Conservation (phyloP, 495 filamentous ascomycete species). For the Hamigera avellanea region DNA sequence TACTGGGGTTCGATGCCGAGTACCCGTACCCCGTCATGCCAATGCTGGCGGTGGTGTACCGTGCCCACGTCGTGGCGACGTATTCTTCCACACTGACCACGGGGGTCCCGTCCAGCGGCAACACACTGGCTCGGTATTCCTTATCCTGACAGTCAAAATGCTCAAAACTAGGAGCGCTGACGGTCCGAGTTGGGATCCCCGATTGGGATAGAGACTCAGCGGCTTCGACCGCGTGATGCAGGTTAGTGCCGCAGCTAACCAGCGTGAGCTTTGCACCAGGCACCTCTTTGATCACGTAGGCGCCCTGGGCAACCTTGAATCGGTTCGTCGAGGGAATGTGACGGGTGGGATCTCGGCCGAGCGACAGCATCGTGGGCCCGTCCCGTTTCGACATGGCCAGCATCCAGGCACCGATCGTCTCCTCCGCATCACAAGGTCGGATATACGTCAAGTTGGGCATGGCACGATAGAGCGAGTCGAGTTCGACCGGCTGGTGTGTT, state of each 20-base stretch:
- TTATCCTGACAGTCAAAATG: constrained; percentile 10
- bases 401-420: constrained; percentile 34
- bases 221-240: constrained; percentile 16
- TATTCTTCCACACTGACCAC: constrained; percentile 15
- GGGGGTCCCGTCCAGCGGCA: constrained; percentile 11
- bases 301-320: constrained; percentile 18
- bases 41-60: constrained; percentile 11
- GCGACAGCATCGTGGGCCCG: constrained; percentile 22
- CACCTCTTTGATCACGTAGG: constrained; percentile 21
- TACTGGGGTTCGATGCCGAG: constrained; percentile 10
- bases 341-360: constrained; percentile 16
- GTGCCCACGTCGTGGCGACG: constrained; percentile 11
- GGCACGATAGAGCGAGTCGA: constrained; percentile 33
- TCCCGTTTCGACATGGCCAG: constrained; percentile 20
- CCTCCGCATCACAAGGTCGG: constrained; percentile 36
- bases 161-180: constrained; percentile 5
- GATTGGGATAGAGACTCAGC: constrained; percentile 1
- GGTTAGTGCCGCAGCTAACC: constrained; percentile 21
- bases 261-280: constrained; percentile 18
- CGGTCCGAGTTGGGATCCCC: constrained; percentile 6
- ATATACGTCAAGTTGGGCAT: constrained; percentile 42
- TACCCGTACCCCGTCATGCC: constrained; percentile 9
- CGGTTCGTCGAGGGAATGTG: constrained; percentile 12
- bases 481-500: constrained; percentile 42
- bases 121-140: constrained; percentile 7